Evolutionary conservation across 2,329 filamentous ascomycete species (phyloP), one percentile per base, ranked within the genome.

Genomic region (Elsinoe ampelina): DNA sequence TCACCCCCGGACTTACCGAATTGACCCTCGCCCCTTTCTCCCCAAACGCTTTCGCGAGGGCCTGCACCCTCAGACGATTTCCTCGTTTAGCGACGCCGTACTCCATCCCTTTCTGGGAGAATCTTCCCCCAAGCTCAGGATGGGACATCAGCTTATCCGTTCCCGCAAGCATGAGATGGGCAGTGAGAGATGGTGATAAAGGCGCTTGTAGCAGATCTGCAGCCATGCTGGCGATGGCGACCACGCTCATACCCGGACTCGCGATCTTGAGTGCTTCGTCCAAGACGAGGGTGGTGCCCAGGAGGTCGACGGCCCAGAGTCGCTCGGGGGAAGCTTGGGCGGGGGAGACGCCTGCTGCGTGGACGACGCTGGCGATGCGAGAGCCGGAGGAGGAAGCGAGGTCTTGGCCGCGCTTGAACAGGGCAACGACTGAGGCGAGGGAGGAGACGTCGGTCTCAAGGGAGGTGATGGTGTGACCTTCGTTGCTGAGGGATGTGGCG

Each of bases 401-500:
- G 5, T 13, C 17, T 6, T 38, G 30, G 48, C 32, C 48, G 4
- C 4, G 17, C 11, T 30, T n/a, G 48, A 52, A 22, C 15, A 52
- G 48, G 2, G 48, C 15, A 12, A 3, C 8, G 2, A 52, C 34
- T 1, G 48, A 52, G 48, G 30, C 26, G 11, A 32, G 12, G 15
- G 48, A 52, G 30, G 34, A 52, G 48, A 52, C 34, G 30, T 52
- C 48, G 22, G 22, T 20, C 17, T 38, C 48, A 12, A 34, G 3
- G n/a, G 48, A 38, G 11, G 48, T 52, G 48, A 52, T n/a, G n/a
- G n/a, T 38, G 17, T 52, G 48, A 2, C 48, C 48, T 52, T 52
- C 48, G 34, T 4, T 34, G 22, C 32, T 6, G 48, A 52, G 48
- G 8, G 48, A 12, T 2, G 48, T 19, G 32, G 30, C 30, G 19